Evolutionary conservation across 108 stramenopile species (phyloP), one percentile per base, ranked within the genome.

Genomic region (Ochromonas danica): DNA sequence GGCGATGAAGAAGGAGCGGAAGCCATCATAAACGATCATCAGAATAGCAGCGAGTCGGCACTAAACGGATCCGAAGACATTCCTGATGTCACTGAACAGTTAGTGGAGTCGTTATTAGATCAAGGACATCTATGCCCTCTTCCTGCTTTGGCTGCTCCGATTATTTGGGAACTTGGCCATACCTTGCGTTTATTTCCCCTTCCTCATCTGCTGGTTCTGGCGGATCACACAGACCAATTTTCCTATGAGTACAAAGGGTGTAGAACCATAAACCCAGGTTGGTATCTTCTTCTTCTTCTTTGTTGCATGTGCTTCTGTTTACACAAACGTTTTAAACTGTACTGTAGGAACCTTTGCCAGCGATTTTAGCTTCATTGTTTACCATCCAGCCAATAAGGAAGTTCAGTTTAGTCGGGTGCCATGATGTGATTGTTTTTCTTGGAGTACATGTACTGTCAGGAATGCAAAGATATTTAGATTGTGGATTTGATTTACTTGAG

Each of bases 121-220:
- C 97, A 97, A 85, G 92, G 92, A 0, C 95, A 97, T 79, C 79
- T 97, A 51, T 90, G 90, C 60, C 92, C 93, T 2, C 84, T 92
- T 36, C 93, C 91, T 36, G 61, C 90, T 1, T 67, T 85, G 43
- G 83, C 87, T 30, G 77, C 84, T 70, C 95, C 95, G 27, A 90
- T 95, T 62, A 93, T 90, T 82, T 96, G 95, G 93, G 90, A 94
- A 71, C 90, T 87, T 42, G 97, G 96, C 84, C 92, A 94, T 81
- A 88, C 93, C 14, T 77, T 97, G 43, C 84, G 90, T 1, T 85
- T 97, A 45, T 95, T 94, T 82, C 97, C 97, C 0, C 85, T 92
- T 39, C 97, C 97, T 0, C 91, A 95, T 79, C 87, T 82, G 27
- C 14, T 82, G 1, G 77, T 85, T 25, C 62, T 85, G 0, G 85